Base-by-base conservation (phyloP, 352 stramenopile genomes). In the Elongisporangium anandrum region DNA sequence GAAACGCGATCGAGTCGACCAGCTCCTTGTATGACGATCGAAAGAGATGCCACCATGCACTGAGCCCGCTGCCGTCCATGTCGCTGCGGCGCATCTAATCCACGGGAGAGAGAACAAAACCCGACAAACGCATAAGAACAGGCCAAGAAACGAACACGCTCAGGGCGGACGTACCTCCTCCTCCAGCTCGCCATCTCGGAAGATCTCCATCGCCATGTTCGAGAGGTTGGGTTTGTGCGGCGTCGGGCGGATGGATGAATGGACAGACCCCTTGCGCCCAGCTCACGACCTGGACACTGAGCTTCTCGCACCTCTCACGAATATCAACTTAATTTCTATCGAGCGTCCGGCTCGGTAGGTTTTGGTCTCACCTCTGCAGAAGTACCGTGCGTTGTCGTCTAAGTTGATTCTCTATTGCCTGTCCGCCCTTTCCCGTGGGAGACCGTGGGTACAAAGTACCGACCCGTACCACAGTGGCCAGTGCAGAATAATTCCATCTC, bases 151-250 rank as follows among this genome's bases (percentile, higher is more conserved):
- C 26, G 17, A 45, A 34, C 57, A n/a, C n/a, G n/a, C n/a, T n/a
- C n/a, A n/a, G 15, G n/a, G 39, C 4, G 17, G 6, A 68, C 73
- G 50, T 41, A 92, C 83, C 79, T 88, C 83, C 26, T 78, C 71
- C 58, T 93, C 83, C 4, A 93, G 71, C 60, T 93, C 83, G 39
- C 83, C 83, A 48, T 91, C 81, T 47, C 79, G 70, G 64, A 93
- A 93, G 59, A 93, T 91, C 70, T 93, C 83, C 77, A 93, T 90
- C 4, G 39, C 17, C 9, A 49, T 15, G 21, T 39, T 60, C 7
- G 3, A 3, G 8, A 24, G 19, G 10, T 8, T 3, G 26, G 17
- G 51, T 21, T 47, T 16, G 23, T 19, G 24, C 29, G 51, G 16
- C 2, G 13, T 21, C 26, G 0, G 16, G 22, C 29, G 17, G 38